Percentiles rank a stretch among this genome's conserved stretches.
Evolutionary conservation across 1,284 basidiomycete genomes (phyloP).

Genomic region (Apiotrichum gamsii): DNA sequence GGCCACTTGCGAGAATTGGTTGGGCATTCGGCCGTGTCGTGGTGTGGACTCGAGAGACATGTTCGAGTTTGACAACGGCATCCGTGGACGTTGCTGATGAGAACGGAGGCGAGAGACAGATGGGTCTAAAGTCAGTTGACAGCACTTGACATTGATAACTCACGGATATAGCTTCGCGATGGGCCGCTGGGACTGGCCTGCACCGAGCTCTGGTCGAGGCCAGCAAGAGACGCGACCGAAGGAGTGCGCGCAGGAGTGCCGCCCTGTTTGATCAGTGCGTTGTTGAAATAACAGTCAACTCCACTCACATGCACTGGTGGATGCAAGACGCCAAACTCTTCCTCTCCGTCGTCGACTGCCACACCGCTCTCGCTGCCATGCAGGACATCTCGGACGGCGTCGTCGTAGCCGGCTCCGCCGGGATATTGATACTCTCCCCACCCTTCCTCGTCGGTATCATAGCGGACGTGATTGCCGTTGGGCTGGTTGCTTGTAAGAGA

Average conservation of each 20-base stretch:
- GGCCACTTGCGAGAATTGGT: conserved; percentile 41
- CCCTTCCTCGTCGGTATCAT: conserved; percentile 10
- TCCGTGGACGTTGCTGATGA: conserved; percentile 24
- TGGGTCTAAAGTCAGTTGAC: conserved; percentile 57
- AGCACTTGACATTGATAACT: conserved; percentile 39
- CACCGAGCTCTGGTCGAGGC: background rate
- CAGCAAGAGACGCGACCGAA: conserved; percentile 36
- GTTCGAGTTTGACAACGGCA: too few relatives aligned
- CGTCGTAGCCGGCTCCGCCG: conserved; percentile 14
- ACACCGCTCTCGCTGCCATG: conserved; percentile 5
- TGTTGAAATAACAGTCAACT: background rate
- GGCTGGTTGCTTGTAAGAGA: conserved; percentile 11
- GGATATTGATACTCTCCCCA: conserved; percentile 25
- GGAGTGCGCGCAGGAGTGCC: conserved; percentile 50
- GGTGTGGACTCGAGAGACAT: background rate
- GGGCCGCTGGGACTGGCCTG: conserved; percentile 10
- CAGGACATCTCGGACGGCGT: conserved; percentile 20
- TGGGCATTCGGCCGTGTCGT: conserved; percentile 24
- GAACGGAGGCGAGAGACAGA: conserved; percentile 73
- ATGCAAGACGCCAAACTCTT: conserved; percentile 28
- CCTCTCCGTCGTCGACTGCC: conserved; percentile 18
- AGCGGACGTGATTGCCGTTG: background rate
- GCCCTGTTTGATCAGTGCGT: conserved; percentile 35
- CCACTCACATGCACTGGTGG: background rate
- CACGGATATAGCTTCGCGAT: conserved; percentile 25